Percentiles rank a stretch among this genome's conserved stretches.
Conservation (phyloP, 2,329 filamentous ascomycete genomes). For the Colletotrichum simmondsii region DNA sequence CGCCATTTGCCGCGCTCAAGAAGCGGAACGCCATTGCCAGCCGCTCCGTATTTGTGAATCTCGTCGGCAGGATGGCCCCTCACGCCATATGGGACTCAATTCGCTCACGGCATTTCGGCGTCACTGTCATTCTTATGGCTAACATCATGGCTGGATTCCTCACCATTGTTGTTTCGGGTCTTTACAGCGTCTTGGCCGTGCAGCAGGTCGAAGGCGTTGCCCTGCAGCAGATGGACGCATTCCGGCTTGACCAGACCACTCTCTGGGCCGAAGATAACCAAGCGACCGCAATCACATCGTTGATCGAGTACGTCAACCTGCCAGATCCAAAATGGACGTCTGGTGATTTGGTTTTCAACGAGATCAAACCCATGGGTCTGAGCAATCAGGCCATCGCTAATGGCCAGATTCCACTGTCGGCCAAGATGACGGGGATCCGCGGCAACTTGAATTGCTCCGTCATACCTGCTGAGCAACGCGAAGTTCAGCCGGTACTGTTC, state of each 20-base stretch:
- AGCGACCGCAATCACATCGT: constrained; percentile 39
- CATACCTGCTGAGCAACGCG: constrained; percentile 29
- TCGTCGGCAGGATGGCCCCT: constrained; percentile 38
- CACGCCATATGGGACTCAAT: constrained; percentile 36
- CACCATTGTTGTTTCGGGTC: constrained; percentile 41
- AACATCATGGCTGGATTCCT: constrained; percentile 36
- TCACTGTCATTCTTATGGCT: constrained; percentile 38
- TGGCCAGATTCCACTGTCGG: constrained; percentile 28
- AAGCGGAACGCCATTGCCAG: constrained; percentile 34
- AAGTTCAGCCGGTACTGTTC: background rate
- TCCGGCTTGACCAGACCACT: constrained; percentile 37
- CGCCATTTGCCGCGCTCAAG: constrained; percentile 37
- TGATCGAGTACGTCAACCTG: constrained; percentile 42
- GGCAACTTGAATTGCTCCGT: constrained; percentile 37
- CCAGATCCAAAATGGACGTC: constrained; percentile 45
- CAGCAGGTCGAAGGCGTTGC: constrained; percentile 36
- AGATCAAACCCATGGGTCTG: constrained; percentile 27
- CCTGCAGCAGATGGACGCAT: constrained; percentile 41
- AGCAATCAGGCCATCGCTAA: constrained; percentile 12
- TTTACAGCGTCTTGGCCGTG: constrained; percentile 42
- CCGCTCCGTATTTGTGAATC: constrained; percentile 36
- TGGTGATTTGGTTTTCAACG: constrained; percentile 41
- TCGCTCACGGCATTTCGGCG: constrained; percentile 37
- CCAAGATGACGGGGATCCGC: constrained; percentile 35
- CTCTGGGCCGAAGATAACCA: constrained; percentile 38